Base-by-base conservation (phyloP, 306 rosid genomes). In the Ziziphus jujuba region DNA sequence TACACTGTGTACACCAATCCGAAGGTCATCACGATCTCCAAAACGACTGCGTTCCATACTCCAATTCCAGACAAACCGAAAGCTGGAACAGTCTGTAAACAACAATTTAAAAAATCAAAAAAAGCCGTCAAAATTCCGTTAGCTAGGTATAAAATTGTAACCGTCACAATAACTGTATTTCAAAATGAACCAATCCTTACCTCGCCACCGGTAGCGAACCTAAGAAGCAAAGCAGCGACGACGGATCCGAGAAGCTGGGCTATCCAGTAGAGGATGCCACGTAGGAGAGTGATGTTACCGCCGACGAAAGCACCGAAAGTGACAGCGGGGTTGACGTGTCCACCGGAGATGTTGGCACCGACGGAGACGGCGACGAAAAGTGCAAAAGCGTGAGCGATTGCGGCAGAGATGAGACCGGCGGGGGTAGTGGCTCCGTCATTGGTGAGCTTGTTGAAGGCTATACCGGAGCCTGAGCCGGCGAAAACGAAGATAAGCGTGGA, bases 271-370 rank as follows among this genome's bases (percentile, higher is more conserved):
- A 89, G 76, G 70, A 92, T 21, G 10, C 92, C 91, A 20, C 96
- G 95, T 49, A 89, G 77, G 62, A 92, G 64, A 47, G 84, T 45
- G 88, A 92, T 92, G 75, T 92, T 85, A 0, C 98, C 98, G 6
- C 96, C 98, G 31, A 92, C 5, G 73, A 92, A 89, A 55, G 84
- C 85, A 0, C 96, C 98, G 76, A 92, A 89, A 40, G 98, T 92
- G 43, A 92, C 98, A 15, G 96, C 96, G 11, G 98, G 96, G 87
- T 92, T 92, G 38, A 92, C 96, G 75, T 92, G 98, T 16, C 96
- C 98, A 14, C 96, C 96, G 63, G 98, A 92, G 81, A 92, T 87
- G 80, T 92, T 92, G 35, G 91, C 92, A 0, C 67, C 48, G 33
- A 87, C 77, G 58, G 98, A 8, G 65, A 92, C 98, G 2, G 84